Evolutionary conservation across 2,329 filamentous ascomycete species (phyloP), one percentile per base, ranked within the genome.

Genomic region (Stachybotrys elegans): DNA sequence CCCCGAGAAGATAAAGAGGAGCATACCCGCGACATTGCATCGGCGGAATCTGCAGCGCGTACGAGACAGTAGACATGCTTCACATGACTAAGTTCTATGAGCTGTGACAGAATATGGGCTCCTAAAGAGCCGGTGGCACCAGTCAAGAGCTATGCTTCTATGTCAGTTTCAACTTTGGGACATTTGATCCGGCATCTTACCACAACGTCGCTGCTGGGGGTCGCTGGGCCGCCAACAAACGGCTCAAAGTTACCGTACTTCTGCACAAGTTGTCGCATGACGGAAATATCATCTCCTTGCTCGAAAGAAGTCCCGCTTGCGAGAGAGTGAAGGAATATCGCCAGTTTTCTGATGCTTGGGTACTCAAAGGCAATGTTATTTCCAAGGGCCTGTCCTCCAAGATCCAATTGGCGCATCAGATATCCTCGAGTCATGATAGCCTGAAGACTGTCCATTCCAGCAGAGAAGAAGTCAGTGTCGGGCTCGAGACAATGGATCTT

Each of bases 91-190:
- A 76, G 69, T 2, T 76, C 69, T 4, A 79, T 75, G 2, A 85
- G 67, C 13, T 82, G 72, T 1, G 76, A 72, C 3, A 81, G 67
- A 0, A 81, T 62, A 42, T 82, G 77, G 0, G 77, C 73, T 4
- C 81, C 81, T 0, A 84, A 64, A 5, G 76, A 77, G 2, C 81
- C 81, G 0, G 81, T 84, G 0, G 73, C 73, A 8, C 81, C 81
- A 2, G 81, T 84, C 8, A 84, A 59, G 12, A 82, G 51, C 59
- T 67, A 35, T n/a, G 13, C 4, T 27, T 1, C 9, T 54, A 32
- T 46, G 38, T n/a, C 9, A 22, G 5, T 20, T 21, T 22, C 14
- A 16, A 9, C n/a, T 27, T 8, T 2, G 2, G 0, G 2, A 0
- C 16, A n/a, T 37, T 11, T n/a, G n/a, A 19, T n/a, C 19, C 1